Base-by-base conservation (phyloP, 2,329 filamentous ascomycete species). In the Penicillium rolfsii region DNA sequence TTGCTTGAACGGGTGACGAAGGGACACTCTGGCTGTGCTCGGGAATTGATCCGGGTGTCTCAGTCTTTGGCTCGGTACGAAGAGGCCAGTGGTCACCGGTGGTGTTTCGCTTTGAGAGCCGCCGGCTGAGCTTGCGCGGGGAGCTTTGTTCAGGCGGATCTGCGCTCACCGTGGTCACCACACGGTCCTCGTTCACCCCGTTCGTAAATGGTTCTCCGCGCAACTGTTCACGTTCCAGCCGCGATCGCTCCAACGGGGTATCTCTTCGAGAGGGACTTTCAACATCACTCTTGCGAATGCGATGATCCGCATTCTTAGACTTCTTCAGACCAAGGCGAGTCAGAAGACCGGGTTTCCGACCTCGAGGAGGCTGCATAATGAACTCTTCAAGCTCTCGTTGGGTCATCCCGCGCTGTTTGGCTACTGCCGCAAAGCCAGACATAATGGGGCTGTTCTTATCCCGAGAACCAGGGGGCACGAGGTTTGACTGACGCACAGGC, bases 201-300 rank as follows among this genome's bases (percentile, higher is more conserved):
- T 67, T 63, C 55, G 59, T 55, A 60, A 58, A 55, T 35, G 52
- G 49, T 50, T 67, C 67, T 77, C 64, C 67, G 14, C 69, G 71
- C 38, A 69, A 33, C 33, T 67, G 71, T 30, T 74, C 71, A 16
- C 74, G 79, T 70, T 89, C 82, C 6, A 80, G 78, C n/a, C 78
- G 71, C 64, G 80, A 85, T 35, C 86, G 82, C 72, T 90, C 87
- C 1, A 89, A 78, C 22, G 80, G 82, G 0, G 86, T 89, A 64
- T 90, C 88, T 55, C 83, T 81, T 9, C 87, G 80, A 1, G 87
- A 86, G 2, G 84, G 83, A 64, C 83, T 88, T 65, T 89, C 87
- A 12, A 75, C 69, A 24, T 83, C 83, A 0, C 79, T 74, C 40
- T 86, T 85, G 35, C 83, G 80, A 22, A 89, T 85, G 16, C 65